These are phyloP conservation scores for Fusarium duplospermum DNA, from an alignment of 2,329 filamentous ascomycete species.

Conservation along the genomic window DNA sequence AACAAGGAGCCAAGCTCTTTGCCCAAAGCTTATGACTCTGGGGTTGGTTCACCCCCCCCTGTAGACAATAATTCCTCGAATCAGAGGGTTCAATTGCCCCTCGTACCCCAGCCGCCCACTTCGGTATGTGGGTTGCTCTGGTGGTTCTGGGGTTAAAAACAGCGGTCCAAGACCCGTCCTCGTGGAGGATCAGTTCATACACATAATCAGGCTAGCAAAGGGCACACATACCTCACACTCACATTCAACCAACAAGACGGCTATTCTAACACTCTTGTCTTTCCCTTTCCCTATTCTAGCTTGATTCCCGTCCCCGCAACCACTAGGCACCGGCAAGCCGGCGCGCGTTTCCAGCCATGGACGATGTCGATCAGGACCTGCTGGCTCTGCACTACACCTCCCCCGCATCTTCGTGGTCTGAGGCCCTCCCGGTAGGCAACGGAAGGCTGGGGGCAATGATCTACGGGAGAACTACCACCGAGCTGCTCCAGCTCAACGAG, in stretches of 20 bases:
- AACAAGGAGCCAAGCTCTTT: slow-evolving; percentile 9
- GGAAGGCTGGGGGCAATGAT: slow-evolving; percentile 57
- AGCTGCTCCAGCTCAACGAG: slow-evolving; percentile 58
- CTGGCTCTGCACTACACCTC: slow-evolving; percentile 37
- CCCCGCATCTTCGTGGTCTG: slow-evolving; percentile 42
- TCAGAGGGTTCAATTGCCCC: neutral
- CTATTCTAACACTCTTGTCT: neutral
- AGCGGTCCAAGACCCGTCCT: neutral
- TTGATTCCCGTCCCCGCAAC: neutral
- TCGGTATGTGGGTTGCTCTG: slow-evolving; percentile 3
- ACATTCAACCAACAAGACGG: neutral
- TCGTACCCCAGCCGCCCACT: neutral
- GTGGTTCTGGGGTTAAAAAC: slow-evolving; percentile 13
- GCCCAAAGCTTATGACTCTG: slow-evolving; percentile 12
- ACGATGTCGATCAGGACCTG: slow-evolving; percentile 16
- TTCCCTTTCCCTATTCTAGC: neutral
- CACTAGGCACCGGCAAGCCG: slow-evolving; percentile 2
- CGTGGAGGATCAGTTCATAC: slow-evolving; percentile 2
- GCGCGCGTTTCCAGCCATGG: slow-evolving; percentile 19
- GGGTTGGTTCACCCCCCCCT: slow-evolving; percentile 1
- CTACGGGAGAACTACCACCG: slow-evolving; percentile 56
- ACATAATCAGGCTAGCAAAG: neutral
- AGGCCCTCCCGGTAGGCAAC: slow-evolving; percentile 62
- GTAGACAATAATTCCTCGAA: slow-evolving; percentile 18
- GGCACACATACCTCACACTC: neutral